Base-by-base conservation (phyloP, 2,329 filamentous ascomycete genomes). In the Fusarium secorum region DNA sequence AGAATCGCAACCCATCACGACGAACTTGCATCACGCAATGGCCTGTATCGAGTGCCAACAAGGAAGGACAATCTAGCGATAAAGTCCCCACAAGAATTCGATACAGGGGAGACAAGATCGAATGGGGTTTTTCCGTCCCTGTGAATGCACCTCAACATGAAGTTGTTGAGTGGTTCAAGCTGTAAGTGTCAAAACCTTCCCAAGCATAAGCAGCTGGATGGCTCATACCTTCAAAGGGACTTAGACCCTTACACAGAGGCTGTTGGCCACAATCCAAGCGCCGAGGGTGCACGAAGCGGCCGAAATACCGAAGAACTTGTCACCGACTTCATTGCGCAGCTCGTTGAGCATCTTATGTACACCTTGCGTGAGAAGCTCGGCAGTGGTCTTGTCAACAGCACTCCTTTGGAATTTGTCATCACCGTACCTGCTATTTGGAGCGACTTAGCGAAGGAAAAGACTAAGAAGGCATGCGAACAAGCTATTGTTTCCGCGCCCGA, bases 381-480 rank as follows among this genome's bases (percentile, higher is more conserved):
- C 5, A 74, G 77, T 9, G 79, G 78, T 4, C 80, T 84, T 26
- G 72, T 86, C 30, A 78, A 78, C 8, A 81, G 72, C 46, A 85
- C 79, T 0, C 78, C 82, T 3, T 77, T 86, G 10, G 81, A 87
- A 58, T 86, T 87, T 54, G 81, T 88, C 46, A 75, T 88, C 46
- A 87, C 86, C 0, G 86, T 88, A 0, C 87, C 87, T 2, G 86
- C 86, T 10, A 85, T 88, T 11, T 89, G 86, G 87, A 85, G 82
- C 48, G 85, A 88, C 44, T 76, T 81, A 9, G 85, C 86, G 56
- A 87, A 85, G 48, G 80, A 86, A 41, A 83, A 81, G 64, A 88
- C 85, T 2, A 78, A 79, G 48, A 78, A 81, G 53, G 85, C 85
- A 20, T 84, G 82, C 44, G 74, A 81, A 62, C 75, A 73, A 15